Evolutionary conservation across 202 grass and related monocot species (phyloP).

Genomic region (Saccharum hybrid): DNA sequence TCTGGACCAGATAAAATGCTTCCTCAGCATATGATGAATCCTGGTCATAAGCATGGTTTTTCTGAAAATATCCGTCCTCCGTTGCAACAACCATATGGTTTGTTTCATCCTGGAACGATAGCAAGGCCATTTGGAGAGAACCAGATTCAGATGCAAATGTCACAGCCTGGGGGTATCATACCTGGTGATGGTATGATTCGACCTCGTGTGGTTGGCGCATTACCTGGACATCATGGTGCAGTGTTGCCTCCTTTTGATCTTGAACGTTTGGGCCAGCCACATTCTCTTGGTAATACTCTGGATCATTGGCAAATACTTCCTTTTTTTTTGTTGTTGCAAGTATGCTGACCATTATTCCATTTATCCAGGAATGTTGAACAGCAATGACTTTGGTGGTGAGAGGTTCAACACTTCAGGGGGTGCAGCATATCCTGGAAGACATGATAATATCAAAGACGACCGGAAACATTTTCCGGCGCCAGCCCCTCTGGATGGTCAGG

Average conservation of each 20-base stretch:
- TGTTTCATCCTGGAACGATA: constrained; percentile 55
- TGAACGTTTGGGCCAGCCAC: constrained; percentile 49
- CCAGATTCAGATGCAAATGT: constrained; percentile 49
- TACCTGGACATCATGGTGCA: constrained; percentile 56
- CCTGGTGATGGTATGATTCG: constrained; percentile 53
- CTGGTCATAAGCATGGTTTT: constrained; percentile 47
- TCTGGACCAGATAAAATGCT: constrained; percentile 48
- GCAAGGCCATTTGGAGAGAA: constrained; percentile 48
- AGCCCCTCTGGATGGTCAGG: constrained; percentile 55
- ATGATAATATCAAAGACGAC: constrained; percentile 59
- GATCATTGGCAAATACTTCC: constrained; percentile 34
- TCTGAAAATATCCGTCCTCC: constrained; percentile 53
- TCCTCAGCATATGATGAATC: constrained; percentile 53
- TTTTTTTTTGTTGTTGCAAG: constrained; percentile 31
- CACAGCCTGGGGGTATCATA: constrained; percentile 44
- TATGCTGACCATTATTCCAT: constrained; percentile 39
- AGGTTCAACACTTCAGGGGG: constrained; percentile 49
- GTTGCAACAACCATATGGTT: constrained; percentile 50
- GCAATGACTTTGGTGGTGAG: constrained; percentile 52
- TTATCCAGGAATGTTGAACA: constrained; percentile 44
- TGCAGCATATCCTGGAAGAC: constrained; percentile 58
- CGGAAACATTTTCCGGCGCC: constrained; percentile 60
- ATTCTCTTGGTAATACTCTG: constrained; percentile 56
- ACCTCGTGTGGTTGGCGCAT: constrained; percentile 46
- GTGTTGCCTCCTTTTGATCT: constrained; percentile 54